phyloP scores from a whole-genome alignment of 2,329 filamentous ascomycete species.

The Ophiostoma quercus region DNA sequence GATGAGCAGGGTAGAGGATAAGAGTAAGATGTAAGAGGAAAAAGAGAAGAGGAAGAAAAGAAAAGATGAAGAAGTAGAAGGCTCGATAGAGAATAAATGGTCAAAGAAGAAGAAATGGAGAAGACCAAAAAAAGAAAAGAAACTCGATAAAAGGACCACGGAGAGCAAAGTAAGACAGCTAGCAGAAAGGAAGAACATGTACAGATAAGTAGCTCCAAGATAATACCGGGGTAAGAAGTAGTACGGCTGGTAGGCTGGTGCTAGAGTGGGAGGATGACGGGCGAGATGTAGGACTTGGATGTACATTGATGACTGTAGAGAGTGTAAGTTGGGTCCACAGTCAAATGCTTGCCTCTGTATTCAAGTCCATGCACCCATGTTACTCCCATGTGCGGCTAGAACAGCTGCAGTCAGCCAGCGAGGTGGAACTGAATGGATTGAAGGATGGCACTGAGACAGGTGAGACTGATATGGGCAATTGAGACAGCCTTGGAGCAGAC shows the following conservation, averaged over 20 bases:
- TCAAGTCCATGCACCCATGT: not conserved
- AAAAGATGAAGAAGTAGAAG: not conserved
- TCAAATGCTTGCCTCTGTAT: not conserved
- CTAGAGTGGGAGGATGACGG: not conserved
- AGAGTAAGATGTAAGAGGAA: not conserved
- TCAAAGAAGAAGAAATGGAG: not conserved
- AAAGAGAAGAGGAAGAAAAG: not conserved
- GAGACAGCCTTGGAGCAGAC: not conserved
- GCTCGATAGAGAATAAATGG: not conserved
- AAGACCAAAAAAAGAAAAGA: not conserved
- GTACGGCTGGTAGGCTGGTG: not conserved
- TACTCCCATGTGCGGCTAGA: not conserved
- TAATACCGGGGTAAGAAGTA: not conserved
- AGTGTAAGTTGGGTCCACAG: not conserved
- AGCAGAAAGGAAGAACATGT: not conserved
- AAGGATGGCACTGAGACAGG: not conserved
- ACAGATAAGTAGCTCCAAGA: not conserved
- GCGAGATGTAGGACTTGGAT: conserved; percentile 4
- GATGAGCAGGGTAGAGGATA: not conserved
- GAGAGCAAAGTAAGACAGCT: not conserved
- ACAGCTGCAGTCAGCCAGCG: not conserved
- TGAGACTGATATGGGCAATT: not conserved
- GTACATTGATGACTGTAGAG: not conserved
- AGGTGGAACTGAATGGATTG: not conserved
- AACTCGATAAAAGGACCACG: not conserved